Evolutionary conservation across 2,329 filamentous ascomycete species (phyloP).

Genomic region (Aspergillus japonicus): DNA sequence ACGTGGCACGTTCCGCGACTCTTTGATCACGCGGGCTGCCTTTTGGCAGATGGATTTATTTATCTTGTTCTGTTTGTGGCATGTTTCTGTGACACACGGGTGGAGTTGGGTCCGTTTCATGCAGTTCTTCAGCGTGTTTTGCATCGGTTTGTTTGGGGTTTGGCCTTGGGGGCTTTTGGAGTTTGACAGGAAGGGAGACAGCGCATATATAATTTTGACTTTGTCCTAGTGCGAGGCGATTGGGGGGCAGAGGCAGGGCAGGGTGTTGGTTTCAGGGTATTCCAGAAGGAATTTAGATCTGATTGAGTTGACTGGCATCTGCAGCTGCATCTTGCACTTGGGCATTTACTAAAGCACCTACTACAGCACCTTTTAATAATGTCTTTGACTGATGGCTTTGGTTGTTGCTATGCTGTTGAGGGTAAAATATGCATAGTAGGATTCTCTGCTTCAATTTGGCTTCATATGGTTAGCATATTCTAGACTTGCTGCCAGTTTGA

Average conservation of each 20-base stretch:
- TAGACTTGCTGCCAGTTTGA: too few relatives aligned
- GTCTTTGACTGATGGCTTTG: too few relatives aligned
- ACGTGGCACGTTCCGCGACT: conserved; percentile 10
- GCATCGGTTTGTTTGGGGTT: conserved; percentile 1
- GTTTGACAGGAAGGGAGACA: background rate
- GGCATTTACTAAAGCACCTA: too few relatives aligned
- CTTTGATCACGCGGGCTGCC: background rate
- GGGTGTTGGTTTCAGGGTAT: background rate
- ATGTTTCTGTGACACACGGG: background rate
- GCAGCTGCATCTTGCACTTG: too few relatives aligned
- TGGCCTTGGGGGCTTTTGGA: background rate
- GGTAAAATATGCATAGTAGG: too few relatives aligned
- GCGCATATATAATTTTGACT: conserved; percentile 2
- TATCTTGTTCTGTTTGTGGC: background rate
- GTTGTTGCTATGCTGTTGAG: too few relatives aligned
- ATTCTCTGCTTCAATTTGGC: too few relatives aligned
- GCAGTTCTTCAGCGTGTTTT: conserved; percentile 11
- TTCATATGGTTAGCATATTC: too few relatives aligned
- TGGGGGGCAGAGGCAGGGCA: background rate
- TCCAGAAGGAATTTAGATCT: too few relatives aligned
- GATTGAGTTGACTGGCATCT: too few relatives aligned
- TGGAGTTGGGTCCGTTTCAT: background rate
- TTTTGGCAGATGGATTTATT: background rate
- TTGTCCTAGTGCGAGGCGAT: background rate
- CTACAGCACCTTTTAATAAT: too few relatives aligned